Base-by-base conservation (phyloP, 75 land plant species). In the Picea sitchensis region DNA sequence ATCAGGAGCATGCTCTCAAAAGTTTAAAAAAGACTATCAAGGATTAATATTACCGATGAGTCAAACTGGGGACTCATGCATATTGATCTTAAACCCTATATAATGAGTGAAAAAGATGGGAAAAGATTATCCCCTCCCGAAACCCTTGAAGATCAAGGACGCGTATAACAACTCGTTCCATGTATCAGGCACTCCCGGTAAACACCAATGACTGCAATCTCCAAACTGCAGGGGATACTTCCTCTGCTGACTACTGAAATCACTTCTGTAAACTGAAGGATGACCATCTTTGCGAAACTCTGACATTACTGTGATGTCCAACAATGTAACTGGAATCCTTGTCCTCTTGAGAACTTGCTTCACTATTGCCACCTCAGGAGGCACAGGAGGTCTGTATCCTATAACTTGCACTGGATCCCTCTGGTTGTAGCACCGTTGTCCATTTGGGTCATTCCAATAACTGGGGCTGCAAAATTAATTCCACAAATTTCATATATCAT, bases 201-300 rank as follows among this genome's bases (percentile, higher is more conserved):
- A 86, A 86, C 99, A 95, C 91, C 95, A 96, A 73, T 96, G 99
- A 86, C 98, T 95, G 78, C 99, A 96, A 61, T 96, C 98, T 20
- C 90, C 84, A 13, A 86, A 89, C 12, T 76, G 77, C 13, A 84
- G 85, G 2, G 92, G 90, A 73, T 84, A 83, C 44, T 83, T 74
- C 65, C 85, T 31, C 60, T 88, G 87, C 76, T 58, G 63, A 13
- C 86, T 84, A 65, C 38, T 89, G 36, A 83, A 84, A 38, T 80
- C 86, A 17, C 76, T 78, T 1, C 81, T 76, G 73, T 88, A 95
- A 14, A 61, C 41, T 4, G 91, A 80, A 1, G 93, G 88, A 62
- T 95, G 98, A 2, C 93, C 96, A 75, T 95, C 98, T 31, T 88
- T 82, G 31, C 98, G 75, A 77, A 88, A 90, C 77, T 88, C 88